Evolutionary conservation across 805 yeast genomes (phyloP).

Genomic region (Millerago galiae): DNA sequence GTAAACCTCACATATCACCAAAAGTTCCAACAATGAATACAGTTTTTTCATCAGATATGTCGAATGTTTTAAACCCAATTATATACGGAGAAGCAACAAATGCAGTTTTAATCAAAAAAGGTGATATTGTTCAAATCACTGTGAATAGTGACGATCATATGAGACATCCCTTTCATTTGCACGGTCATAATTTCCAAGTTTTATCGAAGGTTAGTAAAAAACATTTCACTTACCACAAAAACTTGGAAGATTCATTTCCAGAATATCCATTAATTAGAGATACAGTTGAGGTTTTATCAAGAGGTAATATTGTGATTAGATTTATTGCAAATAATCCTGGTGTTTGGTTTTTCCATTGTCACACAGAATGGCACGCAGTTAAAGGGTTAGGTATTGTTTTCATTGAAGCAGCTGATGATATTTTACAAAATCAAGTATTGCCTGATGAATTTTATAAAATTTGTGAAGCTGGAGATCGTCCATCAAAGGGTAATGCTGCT

Average conservation of each 20-base stretch:
- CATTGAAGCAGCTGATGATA: slow-evolving; percentile 59
- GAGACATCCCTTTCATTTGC: slow-evolving; percentile 73
- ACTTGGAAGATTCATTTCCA: slow-evolving; percentile 29
- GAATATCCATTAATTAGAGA: slow-evolving; percentile 61
- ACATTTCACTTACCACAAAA: slow-evolving; percentile 17
- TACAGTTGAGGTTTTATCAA: slow-evolving; percentile 60
- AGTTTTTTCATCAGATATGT: slow-evolving; percentile 49
- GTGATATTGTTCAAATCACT: slow-evolving; percentile 67
- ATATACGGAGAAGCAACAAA: slow-evolving; percentile 72
- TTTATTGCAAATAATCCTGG: slow-evolving; percentile 86
- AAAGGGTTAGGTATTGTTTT: slow-evolving; percentile 73
- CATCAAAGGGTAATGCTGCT: slow-evolving; percentile 64
- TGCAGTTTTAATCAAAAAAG: slow-evolving; percentile 49
- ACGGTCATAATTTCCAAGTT: slow-evolving; percentile 67
- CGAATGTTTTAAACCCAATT: slow-evolving; percentile 40
- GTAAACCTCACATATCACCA: slow-evolving; percentile 56
- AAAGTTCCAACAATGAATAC: slow-evolving; percentile 66
- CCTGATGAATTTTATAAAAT: slow-evolving; percentile 41
- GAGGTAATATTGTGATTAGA: slow-evolving; percentile 60
- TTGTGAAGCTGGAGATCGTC: slow-evolving; percentile 41
- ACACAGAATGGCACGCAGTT: slow-evolving; percentile 77
- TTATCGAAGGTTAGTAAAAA: slow-evolving; percentile 37
- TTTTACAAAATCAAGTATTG: slow-evolving; percentile 34
- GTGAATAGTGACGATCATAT: slow-evolving; percentile 75
- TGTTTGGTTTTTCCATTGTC: slow-evolving; percentile 92